These are phyloP conservation scores for Zygosaccharomyces pseudobailii DNA, from an alignment of 1,139 yeast genomes.

Conservation along the genomic window DNA sequence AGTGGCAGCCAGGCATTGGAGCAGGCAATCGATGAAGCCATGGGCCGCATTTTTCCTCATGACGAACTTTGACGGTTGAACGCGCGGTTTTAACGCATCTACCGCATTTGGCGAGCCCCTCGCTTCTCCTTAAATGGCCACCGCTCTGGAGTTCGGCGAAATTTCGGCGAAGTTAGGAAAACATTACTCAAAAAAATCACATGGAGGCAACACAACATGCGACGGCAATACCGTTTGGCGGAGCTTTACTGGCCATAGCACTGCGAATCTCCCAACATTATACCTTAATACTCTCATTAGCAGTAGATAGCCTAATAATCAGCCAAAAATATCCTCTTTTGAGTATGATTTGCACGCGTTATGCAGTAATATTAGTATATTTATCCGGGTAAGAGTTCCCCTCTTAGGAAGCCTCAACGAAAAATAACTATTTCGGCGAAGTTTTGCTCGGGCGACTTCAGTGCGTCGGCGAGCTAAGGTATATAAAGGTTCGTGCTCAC, in stretches of 20 bases:
- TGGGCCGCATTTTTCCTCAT: slow-evolving; percentile 23
- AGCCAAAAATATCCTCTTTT: background rate
- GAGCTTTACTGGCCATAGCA: background rate
- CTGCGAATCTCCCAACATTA: background rate
- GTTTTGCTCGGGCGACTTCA: slow-evolving; percentile 1
- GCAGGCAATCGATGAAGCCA: slow-evolving; percentile 25
- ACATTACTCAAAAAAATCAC: background rate
- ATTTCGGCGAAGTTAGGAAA: slow-evolving; percentile 2
- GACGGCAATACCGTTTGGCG: background rate
- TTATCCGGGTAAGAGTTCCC: slow-evolving; percentile 1
- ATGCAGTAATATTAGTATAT: background rate
- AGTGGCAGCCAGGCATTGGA: slow-evolving; percentile 12
- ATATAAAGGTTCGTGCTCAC: background rate
- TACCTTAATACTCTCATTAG: background rate
- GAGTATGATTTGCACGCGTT: background rate
- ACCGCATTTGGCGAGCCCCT: background rate
- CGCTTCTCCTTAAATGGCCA: background rate
- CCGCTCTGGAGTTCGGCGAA: background rate
- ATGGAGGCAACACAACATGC: background rate
- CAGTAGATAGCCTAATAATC: background rate
- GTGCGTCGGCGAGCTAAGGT: background rate
- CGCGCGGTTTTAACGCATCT: background rate
- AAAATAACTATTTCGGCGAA: slow-evolving; percentile 3
- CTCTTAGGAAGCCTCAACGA: background rate
- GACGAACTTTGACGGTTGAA: slow-evolving; percentile 20